Base-by-base conservation (phyloP, 257 asterid species). In the Thymus quinquecostatus region DNA sequence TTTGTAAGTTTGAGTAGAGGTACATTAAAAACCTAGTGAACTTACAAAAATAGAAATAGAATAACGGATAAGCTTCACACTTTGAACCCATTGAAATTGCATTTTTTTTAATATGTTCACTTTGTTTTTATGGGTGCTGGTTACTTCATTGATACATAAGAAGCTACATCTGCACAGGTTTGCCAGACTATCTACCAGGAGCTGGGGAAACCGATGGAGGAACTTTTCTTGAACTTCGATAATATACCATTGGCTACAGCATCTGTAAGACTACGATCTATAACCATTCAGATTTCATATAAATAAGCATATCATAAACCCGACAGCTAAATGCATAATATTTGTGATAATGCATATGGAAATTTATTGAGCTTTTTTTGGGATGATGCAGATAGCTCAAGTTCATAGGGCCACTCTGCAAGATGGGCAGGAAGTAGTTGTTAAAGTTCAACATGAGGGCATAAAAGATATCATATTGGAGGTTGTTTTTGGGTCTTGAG, bases 401-500 rank as follows among this genome's bases (percentile, higher is more conserved):
- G 98, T 94, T 81, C 98, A 94, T 83, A 92, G 96, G 67, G 98
- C 98, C 10, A 94, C 97, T 78, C 76, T 91, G 64, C 73, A 59
- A 60, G 96, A 91, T 70, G 92, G 96, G 66, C 86, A 83, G 80
- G 89, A 89, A 62, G 92, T 91, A 58, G 98, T 94, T 64, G 96
- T 94, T 69, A 94, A 94, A 91, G 96, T 94, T 84, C 98, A 94
- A 70, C 98, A 94, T 69, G 95, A 91, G 70, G 92, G 91, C 72
- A 84, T 94, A 69, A 87, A 94, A 86, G 88, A 82, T 71, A 75
- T 91, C 76, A 94, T 94, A 77, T 70, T 94, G 86, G 97, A 91
- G 95, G 98, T 94, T 69, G 58, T 41, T 58, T 70, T 61, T 33
- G 73, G 72, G 43, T 49, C 63, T 71, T 55, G 70, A 44, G 56